Evolutionary conservation across 768 basidiomycete species (phyloP), one percentile per base, ranked within the genome.

Genomic region (Exsudoporus frostii): DNA sequence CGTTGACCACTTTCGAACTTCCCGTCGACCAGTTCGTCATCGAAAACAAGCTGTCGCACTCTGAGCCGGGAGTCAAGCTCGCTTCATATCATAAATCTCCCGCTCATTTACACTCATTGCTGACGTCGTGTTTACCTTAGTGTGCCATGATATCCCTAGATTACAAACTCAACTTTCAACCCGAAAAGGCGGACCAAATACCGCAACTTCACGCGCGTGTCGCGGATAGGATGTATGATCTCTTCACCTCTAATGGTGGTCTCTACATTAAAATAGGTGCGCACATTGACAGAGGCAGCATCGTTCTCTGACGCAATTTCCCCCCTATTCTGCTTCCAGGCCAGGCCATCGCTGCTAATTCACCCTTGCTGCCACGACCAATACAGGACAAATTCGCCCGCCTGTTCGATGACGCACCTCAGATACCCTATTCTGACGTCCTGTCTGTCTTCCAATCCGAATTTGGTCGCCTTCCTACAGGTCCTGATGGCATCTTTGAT

Each of bases 151-250:
- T 91, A 43, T 86, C 87, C 7, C 56, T 83, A 52, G 88, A 91
- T 74, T 96, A 94, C 74, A 97, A 98, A 65, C 68, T 88, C 46
- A 94, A 95, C 71, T 97, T 96, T 60, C 84, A 77, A 9, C 84
- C 85, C 0, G 79, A 80, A 43, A 86, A 85, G 54, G 82, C 80
- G 1, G 82, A 88, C 25, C 70, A 76, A 46, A 94, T 96, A 63
- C 88, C 90, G 7, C 77, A 82, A 25, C 73, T 98, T 3, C 95
- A 98, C 57, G 82, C 90, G 58, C 82, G 95, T 40, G 90, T 94
- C 10, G 93, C 92, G 0, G 76, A 84, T 19, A 75, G 92, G 48
- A 74, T 98, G 53, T 86, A 82, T 56, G 73, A 86, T 64, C 76
- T 97, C 42, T 82, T 93, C 61, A 85, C 82, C 0, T 81, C 81